A percentile compares a stretch with the other conserved stretches of the same genome.
Conservation (phyloP, 768 basidiomycete genomes). For the Lenzites betulinus region DNA sequence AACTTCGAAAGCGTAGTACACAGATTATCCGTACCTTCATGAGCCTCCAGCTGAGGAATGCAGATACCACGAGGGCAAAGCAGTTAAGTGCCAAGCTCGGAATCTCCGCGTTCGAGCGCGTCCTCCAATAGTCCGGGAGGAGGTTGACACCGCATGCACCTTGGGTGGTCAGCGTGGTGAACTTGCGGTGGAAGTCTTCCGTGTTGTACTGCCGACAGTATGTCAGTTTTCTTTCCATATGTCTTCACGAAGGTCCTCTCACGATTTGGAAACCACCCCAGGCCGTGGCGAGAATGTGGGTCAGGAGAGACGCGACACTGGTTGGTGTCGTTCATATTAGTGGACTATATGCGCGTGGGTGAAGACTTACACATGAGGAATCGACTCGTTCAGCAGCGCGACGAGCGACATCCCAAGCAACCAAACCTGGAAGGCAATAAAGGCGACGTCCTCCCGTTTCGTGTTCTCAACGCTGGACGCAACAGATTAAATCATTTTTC, state of each 20-base stretch:
- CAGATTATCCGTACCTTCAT: slow-evolving; percentile 53
- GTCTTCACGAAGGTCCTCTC: neutral
- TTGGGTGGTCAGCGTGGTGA: slow-evolving; percentile 56
- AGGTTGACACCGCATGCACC: slow-evolving; percentile 65
- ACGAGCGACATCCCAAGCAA: slow-evolving; percentile 76
- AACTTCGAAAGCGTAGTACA: neutral
- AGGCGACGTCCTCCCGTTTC: slow-evolving; percentile 75
- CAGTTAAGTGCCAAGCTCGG: slow-evolving; percentile 64
- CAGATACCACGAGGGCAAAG: slow-evolving; percentile 58
- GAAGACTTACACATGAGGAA: slow-evolving; percentile 61
- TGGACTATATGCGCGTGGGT: too few species aligned
- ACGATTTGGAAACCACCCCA: slow-evolving; percentile 73
- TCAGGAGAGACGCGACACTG: slow-evolving; percentile 65
- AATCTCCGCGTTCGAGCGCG: slow-evolving; percentile 61
- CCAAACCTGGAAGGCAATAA: slow-evolving; percentile 81
- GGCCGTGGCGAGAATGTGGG: slow-evolving; percentile 69
- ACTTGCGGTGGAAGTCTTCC: slow-evolving; percentile 54
- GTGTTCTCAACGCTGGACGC: slow-evolving; percentile 61
- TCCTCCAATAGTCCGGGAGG: slow-evolving; percentile 65
- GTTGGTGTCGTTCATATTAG: neutral
- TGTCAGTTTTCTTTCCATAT: neutral
- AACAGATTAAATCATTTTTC: neutral
- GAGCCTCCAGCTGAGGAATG: slow-evolving; percentile 70
- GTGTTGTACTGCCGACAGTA: slow-evolving; percentile 42
- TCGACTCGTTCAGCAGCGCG: slow-evolving; percentile 73